Percentiles rank a stretch among this genome's conserved stretches.
Conservation (phyloP, 2,329 filamentous ascomycete genomes). For the Microdochium bolleyi region DNA sequence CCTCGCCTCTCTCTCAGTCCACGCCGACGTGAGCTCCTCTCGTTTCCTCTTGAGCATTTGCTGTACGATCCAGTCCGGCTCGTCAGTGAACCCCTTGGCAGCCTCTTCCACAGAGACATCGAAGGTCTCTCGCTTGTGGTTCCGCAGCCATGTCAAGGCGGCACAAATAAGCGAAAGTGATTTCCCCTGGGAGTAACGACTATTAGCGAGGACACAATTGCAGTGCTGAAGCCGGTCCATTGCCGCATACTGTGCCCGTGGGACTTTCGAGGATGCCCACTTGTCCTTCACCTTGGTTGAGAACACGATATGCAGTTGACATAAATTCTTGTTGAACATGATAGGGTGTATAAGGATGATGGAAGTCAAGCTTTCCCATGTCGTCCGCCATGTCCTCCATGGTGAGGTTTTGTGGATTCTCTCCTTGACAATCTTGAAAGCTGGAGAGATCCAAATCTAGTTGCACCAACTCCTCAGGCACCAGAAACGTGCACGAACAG, state of each 20-base stretch:
- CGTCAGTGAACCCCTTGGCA: constrained; percentile 45
- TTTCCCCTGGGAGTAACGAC: constrained; percentile 55
- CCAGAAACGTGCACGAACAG: no score
- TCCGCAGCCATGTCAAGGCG: constrained; percentile 82
- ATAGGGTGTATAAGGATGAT: constrained; percentile 84
- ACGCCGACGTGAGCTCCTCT: constrained; percentile 55
- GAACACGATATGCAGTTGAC: constrained; percentile 69
- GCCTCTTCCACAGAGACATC: constrained; percentile 41
- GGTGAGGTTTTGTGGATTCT: no score
- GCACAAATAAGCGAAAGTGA: constrained; percentile 87
- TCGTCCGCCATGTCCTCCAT: constrained; percentile 15
- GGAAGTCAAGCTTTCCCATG: constrained; percentile 50
- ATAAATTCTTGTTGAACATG: constrained; percentile 85
- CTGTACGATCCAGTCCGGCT: constrained; percentile 79
- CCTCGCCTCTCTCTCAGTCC: constrained; percentile 67
- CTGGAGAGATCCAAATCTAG: no score
- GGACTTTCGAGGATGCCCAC: constrained; percentile 88
- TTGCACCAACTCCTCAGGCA: no score
- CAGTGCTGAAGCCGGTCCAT: background rate
- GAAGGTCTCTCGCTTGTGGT: constrained; percentile 59
- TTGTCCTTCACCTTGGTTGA: constrained; percentile 63
- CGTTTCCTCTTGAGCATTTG: constrained; percentile 64
- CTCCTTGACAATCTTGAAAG: no score
- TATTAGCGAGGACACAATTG: constrained; percentile 9
- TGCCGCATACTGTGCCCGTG: constrained; percentile 59